Base-by-base conservation (phyloP, 2,329 filamentous ascomycete genomes). In the Coniochaeta pulveracea region DNA sequence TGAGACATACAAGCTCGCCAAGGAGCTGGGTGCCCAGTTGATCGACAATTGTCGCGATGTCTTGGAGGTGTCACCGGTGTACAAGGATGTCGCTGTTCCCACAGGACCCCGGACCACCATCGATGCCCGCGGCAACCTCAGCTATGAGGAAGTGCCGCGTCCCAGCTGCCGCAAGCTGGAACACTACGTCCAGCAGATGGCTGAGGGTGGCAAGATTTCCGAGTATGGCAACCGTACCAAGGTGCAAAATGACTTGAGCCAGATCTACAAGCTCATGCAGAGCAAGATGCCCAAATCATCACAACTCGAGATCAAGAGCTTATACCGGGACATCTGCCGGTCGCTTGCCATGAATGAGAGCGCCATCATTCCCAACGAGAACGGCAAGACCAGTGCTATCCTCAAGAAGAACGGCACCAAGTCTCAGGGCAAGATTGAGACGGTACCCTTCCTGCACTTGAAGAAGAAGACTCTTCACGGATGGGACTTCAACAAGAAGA, bases 401-500 rank as follows among this genome's bases (percentile, higher is more conserved):
- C 51, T 55, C 41, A 66, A 72, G 51, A 76, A 76, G 57, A 41
- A 58, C 5, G 47, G 53, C 32, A 44, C 65, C 38, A 72, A 70
- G 53, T 63, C 69, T 48, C 93, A 91, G 67, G 86, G 86, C 57
- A 95, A 94, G 67, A 79, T 93, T 37, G 89, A 96, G 65, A 94
- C 91, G 12, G 93, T 98, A 46, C 91, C 91, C 21, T 98, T 98
- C 76, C 64, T 98, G 34, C 91, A 98, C 56, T 68, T 98, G 37
- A 95, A 95, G 74, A 83, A 85, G 58, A 93, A 93, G 61, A 78
- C 84, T 34, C 76, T 88, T 40, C 82, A 94, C 50, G 89, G 89
- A 40, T 98, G 91, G 91, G 88, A 96, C 52, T 98, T 96, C 68
- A 96, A 85, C 76, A 98, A 96, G 73, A 95, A 93, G 66, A 74